phyloP scores from a whole-genome alignment of 441 rosid species.

The Populus hybrid region DNA sequence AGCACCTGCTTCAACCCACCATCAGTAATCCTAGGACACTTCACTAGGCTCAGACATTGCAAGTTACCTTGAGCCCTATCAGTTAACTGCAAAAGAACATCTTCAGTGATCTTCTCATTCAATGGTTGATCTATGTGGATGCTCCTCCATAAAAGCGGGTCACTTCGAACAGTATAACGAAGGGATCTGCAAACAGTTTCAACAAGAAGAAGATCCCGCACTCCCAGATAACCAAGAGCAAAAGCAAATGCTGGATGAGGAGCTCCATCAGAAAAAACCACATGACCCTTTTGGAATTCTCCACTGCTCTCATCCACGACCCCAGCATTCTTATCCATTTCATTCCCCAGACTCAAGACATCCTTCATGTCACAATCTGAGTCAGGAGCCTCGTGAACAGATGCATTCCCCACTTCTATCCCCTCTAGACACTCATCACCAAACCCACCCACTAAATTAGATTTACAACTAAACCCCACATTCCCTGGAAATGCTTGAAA shows the following conservation, averaged over 20 bases:
- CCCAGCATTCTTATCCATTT: slow-evolving; percentile 15
- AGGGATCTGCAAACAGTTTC: slow-evolving; percentile 65
- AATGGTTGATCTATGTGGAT: slow-evolving; percentile 70
- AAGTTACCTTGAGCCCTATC: slow-evolving; percentile 69
- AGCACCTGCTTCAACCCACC: slow-evolving; percentile 59
- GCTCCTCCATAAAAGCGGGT: slow-evolving; percentile 66
- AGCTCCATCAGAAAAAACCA: slow-evolving; percentile 28
- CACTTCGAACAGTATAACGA: slow-evolving; percentile 43
- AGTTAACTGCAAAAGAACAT: slow-evolving; percentile 58
- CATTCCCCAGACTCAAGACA: slow-evolving; percentile 25
- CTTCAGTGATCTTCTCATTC: slow-evolving; percentile 79
- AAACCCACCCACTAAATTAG: slow-evolving; percentile 27
- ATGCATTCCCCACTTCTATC: slow-evolving; percentile 26
- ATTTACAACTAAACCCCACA: slow-evolving; percentile 22
- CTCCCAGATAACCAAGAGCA: slow-evolving; percentile 57
- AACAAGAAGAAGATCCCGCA: slow-evolving; percentile 62
- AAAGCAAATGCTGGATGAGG: slow-evolving; percentile 56
- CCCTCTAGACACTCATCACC: slow-evolving; percentile 24
- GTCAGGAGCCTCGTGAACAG: slow-evolving; percentile 27
- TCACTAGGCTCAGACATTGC: slow-evolving; percentile 76
- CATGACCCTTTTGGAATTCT: slow-evolving; percentile 8
- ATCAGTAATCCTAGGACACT: slow-evolving; percentile 75
- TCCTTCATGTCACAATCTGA: slow-evolving; percentile 31
- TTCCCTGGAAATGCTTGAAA: slow-evolving; percentile 56
- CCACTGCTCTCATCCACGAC: slow-evolving; percentile 19